Conservation (phyloP, 345 rosid genomes). For the Conringia planisiliqua region DNA sequence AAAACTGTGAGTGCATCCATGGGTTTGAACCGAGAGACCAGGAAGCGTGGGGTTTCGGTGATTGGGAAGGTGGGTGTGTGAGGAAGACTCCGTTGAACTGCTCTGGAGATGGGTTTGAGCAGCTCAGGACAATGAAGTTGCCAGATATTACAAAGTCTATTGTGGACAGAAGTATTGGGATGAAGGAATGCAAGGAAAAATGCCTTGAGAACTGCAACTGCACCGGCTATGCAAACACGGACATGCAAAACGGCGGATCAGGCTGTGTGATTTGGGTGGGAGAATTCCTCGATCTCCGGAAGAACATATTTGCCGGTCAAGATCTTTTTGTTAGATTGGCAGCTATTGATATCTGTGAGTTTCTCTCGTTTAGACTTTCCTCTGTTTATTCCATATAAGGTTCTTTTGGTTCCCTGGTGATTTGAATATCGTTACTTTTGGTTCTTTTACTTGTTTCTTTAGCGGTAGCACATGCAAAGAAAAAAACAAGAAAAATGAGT, state of each 20-base stretch:
- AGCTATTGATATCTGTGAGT: background rate
- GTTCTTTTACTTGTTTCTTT: background rate
- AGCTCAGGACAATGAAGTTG: slow-evolving; percentile 44
- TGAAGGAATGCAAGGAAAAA: background rate
- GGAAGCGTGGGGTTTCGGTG: slow-evolving; percentile 42
- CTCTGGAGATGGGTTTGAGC: slow-evolving; percentile 42
- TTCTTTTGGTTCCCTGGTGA: background rate
- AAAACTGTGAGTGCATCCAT: slow-evolving; percentile 46
- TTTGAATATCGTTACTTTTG: background rate
- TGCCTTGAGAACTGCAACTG: background rate
- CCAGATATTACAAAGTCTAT: slow-evolving; percentile 41
- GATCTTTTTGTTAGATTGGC: background rate
- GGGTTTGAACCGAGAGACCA: slow-evolving; percentile 54
- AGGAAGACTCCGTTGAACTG: slow-evolving; percentile 45
- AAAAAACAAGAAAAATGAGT: background rate
- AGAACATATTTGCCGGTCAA: background rate
- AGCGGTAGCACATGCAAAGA: background rate
- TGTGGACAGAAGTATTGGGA: slow-evolving; percentile 30
- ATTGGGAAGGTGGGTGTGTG: slow-evolving; percentile 53
- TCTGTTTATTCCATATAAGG: too few species aligned
- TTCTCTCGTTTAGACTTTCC: background rate
- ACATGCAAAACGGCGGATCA: background rate
- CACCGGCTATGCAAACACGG: background rate
- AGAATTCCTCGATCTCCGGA: background rate
- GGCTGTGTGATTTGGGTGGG: background rate